These are phyloP conservation scores for Rhizoclosmatium sp. DNA, from an alignment of 192 early-diverging fungal species.

Conservation along the genomic window DNA sequence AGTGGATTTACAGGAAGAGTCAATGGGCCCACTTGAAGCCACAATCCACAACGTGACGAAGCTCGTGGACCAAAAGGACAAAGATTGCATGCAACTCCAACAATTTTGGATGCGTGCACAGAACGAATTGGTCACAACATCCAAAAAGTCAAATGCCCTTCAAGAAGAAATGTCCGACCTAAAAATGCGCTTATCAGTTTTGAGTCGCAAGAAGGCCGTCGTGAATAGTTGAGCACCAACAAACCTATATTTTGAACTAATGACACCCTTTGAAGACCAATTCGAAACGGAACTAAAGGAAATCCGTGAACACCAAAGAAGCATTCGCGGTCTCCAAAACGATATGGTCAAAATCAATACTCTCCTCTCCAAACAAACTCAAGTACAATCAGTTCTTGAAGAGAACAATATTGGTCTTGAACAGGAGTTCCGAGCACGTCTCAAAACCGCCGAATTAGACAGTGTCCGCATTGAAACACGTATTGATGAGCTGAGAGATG, in stretches of 20 bases:
- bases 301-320: conserved; percentile 62
- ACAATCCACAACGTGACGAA: conserved; percentile 71
- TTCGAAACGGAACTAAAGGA: conserved; percentile 66
- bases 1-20: conserved; percentile 51
- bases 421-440: conserved; percentile 60
- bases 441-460: conserved; percentile 68
- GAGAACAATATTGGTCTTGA: conserved; percentile 67
- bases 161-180: conserved; percentile 61
- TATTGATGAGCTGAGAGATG: conserved; percentile 55
- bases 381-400: conserved; percentile 58
- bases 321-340: conserved; percentile 62
- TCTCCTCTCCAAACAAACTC: conserved; percentile 59
- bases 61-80: conserved; percentile 57
- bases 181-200: conserved; percentile 62
- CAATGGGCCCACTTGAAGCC: conserved; percentile 66
- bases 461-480: conserved; percentile 56
- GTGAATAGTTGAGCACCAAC: conserved; percentile 56
- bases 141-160: conserved; percentile 53
- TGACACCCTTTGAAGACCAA: conserved; percentile 36
- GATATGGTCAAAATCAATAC: conserved; percentile 72
- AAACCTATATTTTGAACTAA: background rate
- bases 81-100: conserved; percentile 61
- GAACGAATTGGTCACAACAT: conserved; percentile 63
- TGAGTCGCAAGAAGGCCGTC: conserved; percentile 66
- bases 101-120: conserved; percentile 68